phyloP scores from a whole-genome alignment of 148 eudicot genomes.

The Rhododendron williamsianum region DNA sequence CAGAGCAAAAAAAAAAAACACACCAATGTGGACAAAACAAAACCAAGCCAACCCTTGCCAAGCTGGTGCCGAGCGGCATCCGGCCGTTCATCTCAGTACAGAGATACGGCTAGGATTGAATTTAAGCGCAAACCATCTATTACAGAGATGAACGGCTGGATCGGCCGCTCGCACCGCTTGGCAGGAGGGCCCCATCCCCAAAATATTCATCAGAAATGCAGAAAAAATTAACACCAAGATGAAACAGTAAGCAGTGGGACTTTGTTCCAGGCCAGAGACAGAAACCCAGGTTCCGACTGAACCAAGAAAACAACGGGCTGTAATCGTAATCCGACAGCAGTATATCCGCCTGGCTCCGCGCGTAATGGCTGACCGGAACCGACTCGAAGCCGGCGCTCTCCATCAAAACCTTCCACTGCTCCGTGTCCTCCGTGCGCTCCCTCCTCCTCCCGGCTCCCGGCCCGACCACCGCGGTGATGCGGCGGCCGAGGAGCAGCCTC shows the following conservation, averaged over 20 bases:
- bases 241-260: slow-evolving; percentile 73
- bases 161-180: too few species aligned
- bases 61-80: too few species aligned
- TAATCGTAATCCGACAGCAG: slow-evolving; percentile 74
- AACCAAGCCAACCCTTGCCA: background rate
- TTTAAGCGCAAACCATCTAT: too few species aligned
- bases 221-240: slow-evolving; percentile 57
- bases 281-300: slow-evolving; percentile 55
- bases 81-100: too few species aligned
- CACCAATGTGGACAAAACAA: background rate
- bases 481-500: slow-evolving; percentile 44
- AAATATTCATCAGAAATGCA: too few species aligned
- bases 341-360: slow-evolving; percentile 75
- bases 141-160: too few species aligned
- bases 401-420: slow-evolving; percentile 61
- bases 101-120: fast-evolving
- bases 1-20: slow-evolving; percentile 11
- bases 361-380: slow-evolving; percentile 67
- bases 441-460: slow-evolving; percentile 29
- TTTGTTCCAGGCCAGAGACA: slow-evolving; percentile 79
- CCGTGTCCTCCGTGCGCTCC: slow-evolving; percentile 62
- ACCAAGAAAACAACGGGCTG: slow-evolving; percentile 49
- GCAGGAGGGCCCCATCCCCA: too few species aligned
- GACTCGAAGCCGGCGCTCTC: slow-evolving; percentile 60
- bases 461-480: slow-evolving; percentile 54